Evolutionary conservation across 345 rosid species (phyloP), one percentile per base, ranked within the genome.

Genomic region (Gossypium stocksii): DNA sequence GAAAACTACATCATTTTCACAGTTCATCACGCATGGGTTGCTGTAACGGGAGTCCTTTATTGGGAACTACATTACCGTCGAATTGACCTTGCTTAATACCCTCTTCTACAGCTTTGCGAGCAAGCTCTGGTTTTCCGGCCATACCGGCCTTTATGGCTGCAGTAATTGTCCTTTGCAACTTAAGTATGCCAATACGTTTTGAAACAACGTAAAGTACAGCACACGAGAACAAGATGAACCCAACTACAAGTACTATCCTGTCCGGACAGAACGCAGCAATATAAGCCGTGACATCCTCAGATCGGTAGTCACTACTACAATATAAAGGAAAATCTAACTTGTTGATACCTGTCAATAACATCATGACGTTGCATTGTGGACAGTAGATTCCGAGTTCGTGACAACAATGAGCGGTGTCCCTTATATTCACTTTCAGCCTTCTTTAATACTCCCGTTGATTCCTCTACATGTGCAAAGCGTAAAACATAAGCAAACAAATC

Each of bases 371-470:
- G 90, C 97, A 91, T 95, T 29, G 90, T 91, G 8, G 98, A 93
- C 70, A 95, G 96, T 70, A 95, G 83, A 81, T 90, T 87, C 17
- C 97, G 81, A 0, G 98, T 93, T 85, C 98, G 86, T 76, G 85
- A 86, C 79, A 95, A 80, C 84, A 95, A 70, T 1, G 97, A 93
- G 65, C 83, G 90, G 54, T 95, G 99, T 54, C 97, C 98, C 84
- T 91, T 93, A 81, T 95, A 95, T 85, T 95, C 98, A 80, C 87
- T 91, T 81, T 95, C 98, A 59, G 99, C 97, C 77, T 91, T 91
- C 62, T 70, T 86, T 63, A 95, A 79, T 22, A 88, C 89, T 73
- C 92, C 91, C 0, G 96, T 89, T 53, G 98, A 93, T 80, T 93
- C 98, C 72, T 93, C 99, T 95, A 83, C 61, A 74, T 59, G 71